Evolutionary conservation across 2,329 filamentous ascomycete species (phyloP).

Genomic region (Fusarium sterilihyphosum): DNA sequence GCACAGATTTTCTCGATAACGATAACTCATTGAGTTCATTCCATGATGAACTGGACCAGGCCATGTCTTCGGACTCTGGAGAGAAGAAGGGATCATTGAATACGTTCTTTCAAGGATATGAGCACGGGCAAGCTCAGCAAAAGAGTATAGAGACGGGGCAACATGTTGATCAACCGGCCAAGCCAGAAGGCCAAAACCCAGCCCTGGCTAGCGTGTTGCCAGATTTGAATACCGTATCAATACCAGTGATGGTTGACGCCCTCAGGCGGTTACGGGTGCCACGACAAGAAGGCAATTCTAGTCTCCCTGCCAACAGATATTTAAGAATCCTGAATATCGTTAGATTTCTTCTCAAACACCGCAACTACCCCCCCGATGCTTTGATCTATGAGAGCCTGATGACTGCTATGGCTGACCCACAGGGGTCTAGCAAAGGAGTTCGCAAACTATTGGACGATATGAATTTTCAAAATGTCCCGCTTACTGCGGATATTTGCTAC

Average conservation of each 20-base stretch:
- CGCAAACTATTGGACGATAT: constrained; percentile 77
- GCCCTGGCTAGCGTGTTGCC: constrained; percentile 13
- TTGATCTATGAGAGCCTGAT: constrained; percentile 80
- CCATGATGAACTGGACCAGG: not conserved
- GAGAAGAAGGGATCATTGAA: not conserved
- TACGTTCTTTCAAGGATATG: constrained; percentile 6
- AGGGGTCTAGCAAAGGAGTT: constrained; percentile 75
- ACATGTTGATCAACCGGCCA: not conserved
- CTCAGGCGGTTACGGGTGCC: constrained; percentile 43
- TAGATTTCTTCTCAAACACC: constrained; percentile 66
- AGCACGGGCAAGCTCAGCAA: not conserved
- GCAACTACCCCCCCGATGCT: constrained; percentile 63
- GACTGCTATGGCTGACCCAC: constrained; percentile 72
- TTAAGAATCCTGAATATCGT: constrained; percentile 56
- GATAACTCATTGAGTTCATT: not conserved
- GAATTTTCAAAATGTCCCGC: constrained; percentile 66
- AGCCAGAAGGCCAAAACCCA: not conserved
- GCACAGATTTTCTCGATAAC: not conserved
- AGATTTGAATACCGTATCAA: constrained; percentile 7
- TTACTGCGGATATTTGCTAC: constrained; percentile 76
- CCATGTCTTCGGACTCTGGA: not conserved
- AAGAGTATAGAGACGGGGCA: not conserved
- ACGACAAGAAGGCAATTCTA: constrained; percentile 23
- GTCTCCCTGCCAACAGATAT: constrained; percentile 39
- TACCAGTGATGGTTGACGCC: constrained; percentile 39